These are phyloP conservation scores for Clonostachys byssicola DNA, from an alignment of 2,329 filamentous ascomycete genomes.

Conservation along the genomic window DNA sequence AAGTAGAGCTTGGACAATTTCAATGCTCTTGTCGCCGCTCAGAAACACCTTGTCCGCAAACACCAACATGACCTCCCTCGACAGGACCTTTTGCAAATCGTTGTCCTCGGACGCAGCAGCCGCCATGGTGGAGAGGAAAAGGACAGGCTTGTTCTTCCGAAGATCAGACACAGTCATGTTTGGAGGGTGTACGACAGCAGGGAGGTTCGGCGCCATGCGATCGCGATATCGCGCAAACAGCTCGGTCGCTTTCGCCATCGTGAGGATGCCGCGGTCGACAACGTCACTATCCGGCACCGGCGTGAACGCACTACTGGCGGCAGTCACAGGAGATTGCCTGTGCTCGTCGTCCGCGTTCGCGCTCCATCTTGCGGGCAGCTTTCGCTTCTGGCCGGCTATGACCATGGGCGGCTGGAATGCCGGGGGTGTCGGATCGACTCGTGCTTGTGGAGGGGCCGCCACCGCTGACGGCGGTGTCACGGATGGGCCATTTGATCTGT, in stretches of 20 bases:
- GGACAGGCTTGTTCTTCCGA: slow-evolving; percentile 53
- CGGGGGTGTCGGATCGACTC: background rate
- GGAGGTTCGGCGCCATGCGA: slow-evolving; percentile 57
- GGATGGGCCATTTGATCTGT: background rate
- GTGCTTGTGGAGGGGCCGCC: background rate
- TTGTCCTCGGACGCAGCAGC: slow-evolving; percentile 56
- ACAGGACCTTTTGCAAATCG: slow-evolving; percentile 54
- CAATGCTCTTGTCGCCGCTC: slow-evolving; percentile 74
- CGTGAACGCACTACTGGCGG: background rate
- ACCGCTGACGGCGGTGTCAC: background rate
- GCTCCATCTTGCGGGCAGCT: slow-evolving; percentile 15
- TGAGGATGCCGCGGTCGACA: slow-evolving; percentile 56
- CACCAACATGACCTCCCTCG: slow-evolving; percentile 65
- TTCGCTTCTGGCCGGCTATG: slow-evolving; percentile 22
- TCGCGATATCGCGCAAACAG: slow-evolving; percentile 56
- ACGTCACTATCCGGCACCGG: slow-evolving; percentile 27
- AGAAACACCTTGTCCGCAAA: slow-evolving; percentile 73
- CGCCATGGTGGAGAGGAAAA: slow-evolving; percentile 70
- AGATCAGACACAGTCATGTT: slow-evolving; percentile 50
- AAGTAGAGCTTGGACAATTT: slow-evolving; percentile 75
- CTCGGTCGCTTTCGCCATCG: slow-evolving; percentile 46
- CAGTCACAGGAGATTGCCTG: background rate
- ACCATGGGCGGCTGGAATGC: slow-evolving; percentile 4
- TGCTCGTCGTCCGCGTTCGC: slow-evolving; percentile 1
- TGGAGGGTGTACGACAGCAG: slow-evolving; percentile 55